Evolutionary conservation across 1,284 basidiomycete species (phyloP).

Genomic region (Stereum hirsutum): DNA sequence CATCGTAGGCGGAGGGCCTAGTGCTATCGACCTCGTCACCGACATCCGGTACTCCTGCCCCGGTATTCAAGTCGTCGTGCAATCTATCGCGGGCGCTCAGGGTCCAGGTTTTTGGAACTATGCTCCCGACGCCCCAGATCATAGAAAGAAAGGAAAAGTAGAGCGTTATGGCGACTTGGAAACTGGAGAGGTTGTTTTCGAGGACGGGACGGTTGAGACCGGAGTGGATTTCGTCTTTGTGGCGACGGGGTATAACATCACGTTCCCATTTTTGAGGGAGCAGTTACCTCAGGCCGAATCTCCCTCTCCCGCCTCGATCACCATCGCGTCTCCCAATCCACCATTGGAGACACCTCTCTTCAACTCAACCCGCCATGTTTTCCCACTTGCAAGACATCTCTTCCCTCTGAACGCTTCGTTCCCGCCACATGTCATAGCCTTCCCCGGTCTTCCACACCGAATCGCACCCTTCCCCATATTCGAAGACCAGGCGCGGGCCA

Average conservation of each 20-base stretch:
- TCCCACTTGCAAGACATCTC: conserved; percentile 47
- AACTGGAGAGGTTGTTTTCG: conserved; percentile 45
- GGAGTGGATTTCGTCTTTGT: conserved; percentile 55
- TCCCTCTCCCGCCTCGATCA: conserved; percentile 23
- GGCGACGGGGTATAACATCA: conserved; percentile 64
- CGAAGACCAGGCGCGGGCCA: conserved; percentile 58
- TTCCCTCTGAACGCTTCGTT: conserved; percentile 40
- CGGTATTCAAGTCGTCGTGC: conserved; percentile 37
- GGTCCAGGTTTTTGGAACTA: conserved; percentile 11
- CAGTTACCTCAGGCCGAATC: no score
- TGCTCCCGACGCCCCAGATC: conserved; percentile 23
- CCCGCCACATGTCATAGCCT: conserved; percentile 46
- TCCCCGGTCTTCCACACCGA: conserved; percentile 48
- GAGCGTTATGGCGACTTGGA: conserved; percentile 30
- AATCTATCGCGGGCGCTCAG: conserved; percentile 36
- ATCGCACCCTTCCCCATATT: conserved; percentile 57
- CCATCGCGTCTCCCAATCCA: conserved; percentile 25
- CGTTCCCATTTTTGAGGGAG: conserved; percentile 65
- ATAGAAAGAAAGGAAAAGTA: conserved; percentile 36
- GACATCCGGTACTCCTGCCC: conserved; percentile 42
- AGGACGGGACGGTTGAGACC: conserved; percentile 44
- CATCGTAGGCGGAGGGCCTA: conserved; percentile 65
- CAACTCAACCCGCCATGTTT: conserved; percentile 57
- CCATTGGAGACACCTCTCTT: conserved; percentile 40
- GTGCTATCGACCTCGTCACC: conserved; percentile 52